These are phyloP conservation scores for Cyathus striatus DNA, from an alignment of 768 basidiomycete species.

Conservation along the genomic window DNA sequence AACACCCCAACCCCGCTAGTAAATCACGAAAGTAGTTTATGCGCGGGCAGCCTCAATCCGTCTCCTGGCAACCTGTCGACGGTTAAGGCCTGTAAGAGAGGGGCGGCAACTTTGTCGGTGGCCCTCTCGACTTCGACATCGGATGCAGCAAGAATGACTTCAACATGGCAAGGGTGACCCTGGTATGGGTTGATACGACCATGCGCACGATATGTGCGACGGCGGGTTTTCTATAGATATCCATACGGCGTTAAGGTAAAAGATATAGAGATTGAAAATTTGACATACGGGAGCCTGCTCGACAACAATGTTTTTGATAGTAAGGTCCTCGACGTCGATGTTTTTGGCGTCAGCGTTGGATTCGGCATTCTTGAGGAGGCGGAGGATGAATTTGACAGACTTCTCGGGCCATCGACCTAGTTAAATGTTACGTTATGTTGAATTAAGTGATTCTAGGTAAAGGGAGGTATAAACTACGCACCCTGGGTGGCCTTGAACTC, in stretches of 20 bases:
- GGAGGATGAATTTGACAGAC: conserved; percentile 91
- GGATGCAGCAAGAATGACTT: conserved; percentile 81
- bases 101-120: conserved; percentile 68
- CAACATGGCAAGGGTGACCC: conserved; percentile 95
- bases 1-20: background rate
- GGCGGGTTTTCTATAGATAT: conserved; percentile 83
- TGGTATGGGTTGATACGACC: conserved; percentile 99
- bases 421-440: too few species aligned
- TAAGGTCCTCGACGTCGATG: conserved; percentile 86
- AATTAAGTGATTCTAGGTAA: too few species aligned
- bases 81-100: conserved; percentile 69
- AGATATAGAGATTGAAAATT: background rate
- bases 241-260: conserved; percentile 4
- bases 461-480: conserved; percentile 38
- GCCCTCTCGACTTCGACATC: conserved; percentile 87
- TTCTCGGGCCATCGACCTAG: conserved; percentile 99
- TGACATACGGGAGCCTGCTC: conserved; percentile 92
- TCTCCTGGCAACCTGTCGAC: conserved; percentile 82
- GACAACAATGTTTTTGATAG: conserved; percentile 95
- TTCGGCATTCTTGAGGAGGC: conserved; percentile 97
- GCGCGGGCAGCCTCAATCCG: conserved; percentile 80
- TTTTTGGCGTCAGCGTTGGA: conserved; percentile 98
- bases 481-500: conserved; percentile 97
- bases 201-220: conserved; percentile 97
- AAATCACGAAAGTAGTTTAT: conserved; percentile 22